phyloP scores from a whole-genome alignment of 2,329 filamentous ascomycete species.

The Fusarium coffeatum region DNA sequence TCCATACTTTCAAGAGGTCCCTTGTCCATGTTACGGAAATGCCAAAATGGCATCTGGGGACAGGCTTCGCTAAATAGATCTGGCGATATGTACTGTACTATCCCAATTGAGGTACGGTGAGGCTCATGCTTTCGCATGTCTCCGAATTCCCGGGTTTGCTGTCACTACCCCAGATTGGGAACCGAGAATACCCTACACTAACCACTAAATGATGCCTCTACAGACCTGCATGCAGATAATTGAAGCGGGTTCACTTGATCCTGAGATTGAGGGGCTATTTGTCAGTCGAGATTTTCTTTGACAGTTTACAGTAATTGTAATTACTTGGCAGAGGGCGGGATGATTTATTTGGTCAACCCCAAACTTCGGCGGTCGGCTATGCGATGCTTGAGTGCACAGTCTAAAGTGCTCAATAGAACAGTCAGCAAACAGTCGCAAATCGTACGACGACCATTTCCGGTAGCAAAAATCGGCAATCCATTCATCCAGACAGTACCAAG shows the following conservation, averaged over 20 bases:
- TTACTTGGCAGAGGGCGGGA: no score
- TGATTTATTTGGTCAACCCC: rapidly evolving
- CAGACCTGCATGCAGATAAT: neutral
- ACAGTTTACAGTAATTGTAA: no score
- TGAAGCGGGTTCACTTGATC: neutral
- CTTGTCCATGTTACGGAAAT: neutral
- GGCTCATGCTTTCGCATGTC: neutral
- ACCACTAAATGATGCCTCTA: neutral
- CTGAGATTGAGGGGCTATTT: neutral
- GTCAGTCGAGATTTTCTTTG: rapidly evolving
- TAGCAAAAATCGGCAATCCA: slow-evolving; percentile 24
- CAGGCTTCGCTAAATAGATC: neutral
- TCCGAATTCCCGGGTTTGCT: neutral
- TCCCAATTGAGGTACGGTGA: neutral
- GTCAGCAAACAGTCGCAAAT: neutral
- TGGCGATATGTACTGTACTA: neutral
- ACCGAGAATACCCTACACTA: neutral
- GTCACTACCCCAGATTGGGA: neutral
- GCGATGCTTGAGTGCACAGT: no score
- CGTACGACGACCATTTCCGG: slow-evolving; percentile 26
- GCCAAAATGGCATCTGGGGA: neutral
- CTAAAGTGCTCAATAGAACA: neutral
- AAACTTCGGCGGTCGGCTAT: neutral
- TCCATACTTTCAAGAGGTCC: neutral
- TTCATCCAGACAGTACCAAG: slow-evolving; percentile 8